These are phyloP conservation scores for Glycyrrhiza uralensis DNA, from an alignment of 306 rosid species.

Conservation along the genomic window DNA sequence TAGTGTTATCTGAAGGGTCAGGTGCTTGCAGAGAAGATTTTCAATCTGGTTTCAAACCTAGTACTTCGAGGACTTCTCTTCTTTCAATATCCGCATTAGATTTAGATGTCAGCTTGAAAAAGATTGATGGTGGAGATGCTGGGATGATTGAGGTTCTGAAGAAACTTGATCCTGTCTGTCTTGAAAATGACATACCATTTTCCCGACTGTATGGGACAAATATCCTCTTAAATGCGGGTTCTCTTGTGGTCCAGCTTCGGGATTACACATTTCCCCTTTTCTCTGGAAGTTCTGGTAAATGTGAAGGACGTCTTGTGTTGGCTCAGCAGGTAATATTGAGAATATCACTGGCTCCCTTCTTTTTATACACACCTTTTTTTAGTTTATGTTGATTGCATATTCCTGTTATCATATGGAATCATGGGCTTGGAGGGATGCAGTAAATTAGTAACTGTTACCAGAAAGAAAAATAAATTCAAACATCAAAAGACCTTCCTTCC, in stretches of 20 bases:
- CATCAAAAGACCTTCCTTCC: not conserved
- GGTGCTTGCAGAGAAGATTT: conserved; percentile 79
- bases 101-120: conserved; percentile 73
- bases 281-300: conserved; percentile 75
- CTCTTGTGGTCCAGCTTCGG: conserved; percentile 76
- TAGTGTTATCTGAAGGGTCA: conserved; percentile 75
- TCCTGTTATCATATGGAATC: conserved; percentile 12
- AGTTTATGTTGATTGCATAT: conserved; percentile 10
- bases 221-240: conserved; percentile 62
- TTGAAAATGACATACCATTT: conserved; percentile 80
- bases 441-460: not conserved
- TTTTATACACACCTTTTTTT: conserved; percentile 10
- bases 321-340: conserved; percentile 82
- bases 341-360: not conserved
- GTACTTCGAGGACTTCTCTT: conserved; percentile 76
- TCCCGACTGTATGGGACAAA: conserved; percentile 85
- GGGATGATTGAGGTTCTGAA: conserved; percentile 85
- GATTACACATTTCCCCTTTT: conserved; percentile 79
- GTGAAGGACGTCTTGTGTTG: conserved; percentile 82
- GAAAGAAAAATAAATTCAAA: not conserved
- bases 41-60: conserved; percentile 91
- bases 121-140: conserved; percentile 85
- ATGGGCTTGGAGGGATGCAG: not conserved
- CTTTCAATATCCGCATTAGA: conserved; percentile 76
- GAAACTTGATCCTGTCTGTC: conserved; percentile 87